Evolutionary conservation across 768 basidiomycete species (phyloP).

Genomic region (Mycena alexandri): DNA sequence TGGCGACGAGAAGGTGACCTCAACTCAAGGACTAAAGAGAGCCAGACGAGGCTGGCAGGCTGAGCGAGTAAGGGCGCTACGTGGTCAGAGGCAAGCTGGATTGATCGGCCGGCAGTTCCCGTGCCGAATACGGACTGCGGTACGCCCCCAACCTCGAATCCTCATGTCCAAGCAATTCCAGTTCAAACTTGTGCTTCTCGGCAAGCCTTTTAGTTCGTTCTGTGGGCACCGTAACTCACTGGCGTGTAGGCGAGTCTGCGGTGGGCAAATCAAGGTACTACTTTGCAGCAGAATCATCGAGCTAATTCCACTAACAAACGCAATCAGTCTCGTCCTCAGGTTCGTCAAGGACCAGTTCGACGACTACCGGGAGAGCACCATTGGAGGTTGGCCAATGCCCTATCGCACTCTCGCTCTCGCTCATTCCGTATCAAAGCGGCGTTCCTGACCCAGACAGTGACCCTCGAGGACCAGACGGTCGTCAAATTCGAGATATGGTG

Average conservation of each 20-base stretch:
- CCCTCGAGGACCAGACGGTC: slow-evolving; percentile 86
- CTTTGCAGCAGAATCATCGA: slow-evolving; percentile 39
- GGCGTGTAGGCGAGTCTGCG: slow-evolving; percentile 87
- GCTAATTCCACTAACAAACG: slow-evolving; percentile 44
- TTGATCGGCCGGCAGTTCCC: slow-evolving; percentile 29
- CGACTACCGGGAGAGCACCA: slow-evolving; percentile 95
- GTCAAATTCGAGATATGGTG: slow-evolving; percentile 99
- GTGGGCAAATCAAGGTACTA: slow-evolving; percentile 95
- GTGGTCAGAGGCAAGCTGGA: slow-evolving; percentile 28
- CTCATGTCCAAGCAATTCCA: slow-evolving; percentile 93
- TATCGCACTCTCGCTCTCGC: slow-evolving; percentile 26
- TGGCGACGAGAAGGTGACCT: slow-evolving; percentile 31
- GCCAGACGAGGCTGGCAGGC: slow-evolving; percentile 16
- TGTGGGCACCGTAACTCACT: slow-evolving; percentile 30
- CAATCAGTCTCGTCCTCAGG: slow-evolving; percentile 85
- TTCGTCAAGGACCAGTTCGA: slow-evolving; percentile 98
- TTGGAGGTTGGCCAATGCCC: slow-evolving; percentile 72
- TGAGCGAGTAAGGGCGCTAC: slow-evolving; percentile 21
- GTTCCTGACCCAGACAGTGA: slow-evolving; percentile 98
- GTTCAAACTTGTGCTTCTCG: slow-evolving; percentile 97
- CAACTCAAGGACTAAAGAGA: slow-evolving; percentile 42
- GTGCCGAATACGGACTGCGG: slow-evolving; percentile 37
- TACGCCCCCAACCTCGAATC: slow-evolving; percentile 46
- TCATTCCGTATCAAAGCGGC: slow-evolving; percentile 70
- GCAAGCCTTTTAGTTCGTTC: slow-evolving; percentile 54